Evolutionary conservation across 768 basidiomycete species (phyloP).

Genomic region (Pholiota conissans): DNA sequence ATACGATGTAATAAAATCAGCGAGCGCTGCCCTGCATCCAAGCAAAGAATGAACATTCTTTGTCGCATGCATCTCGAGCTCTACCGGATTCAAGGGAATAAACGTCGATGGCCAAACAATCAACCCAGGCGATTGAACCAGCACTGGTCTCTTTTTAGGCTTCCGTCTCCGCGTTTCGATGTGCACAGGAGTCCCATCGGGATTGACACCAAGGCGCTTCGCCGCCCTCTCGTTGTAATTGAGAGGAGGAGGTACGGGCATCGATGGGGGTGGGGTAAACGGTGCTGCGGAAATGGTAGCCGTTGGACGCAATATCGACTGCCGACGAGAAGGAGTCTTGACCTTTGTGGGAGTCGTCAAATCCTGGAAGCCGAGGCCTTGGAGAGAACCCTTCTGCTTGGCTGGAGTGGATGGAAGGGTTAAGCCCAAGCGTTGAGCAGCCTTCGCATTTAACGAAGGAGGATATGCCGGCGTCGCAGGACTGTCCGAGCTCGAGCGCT

Average conservation of each 20-base stretch:
- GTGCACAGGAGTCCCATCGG: not conserved
- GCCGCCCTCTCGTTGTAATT: slow-evolving; percentile 38
- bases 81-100: slow-evolving; percentile 53
- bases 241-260: not conserved
- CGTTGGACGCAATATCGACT: not conserved
- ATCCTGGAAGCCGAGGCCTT: not conserved
- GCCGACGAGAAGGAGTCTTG: not conserved
- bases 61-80: slow-evolving; percentile 77
- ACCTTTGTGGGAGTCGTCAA: not conserved
- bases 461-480: slow-evolving; percentile 16
- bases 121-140: slow-evolving; percentile 62
- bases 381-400: not conserved
- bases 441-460: slow-evolving; percentile 26
- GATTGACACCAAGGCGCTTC: slow-evolving; percentile 38
- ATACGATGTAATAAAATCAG: slow-evolving; percentile 43
- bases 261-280: not conserved
- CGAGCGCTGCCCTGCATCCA: slow-evolving; percentile 59
- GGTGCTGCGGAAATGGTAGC: not conserved
- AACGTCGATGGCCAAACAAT: slow-evolving; percentile 60
- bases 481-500: slow-evolving; percentile 14
- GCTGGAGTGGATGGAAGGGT: not conserved
- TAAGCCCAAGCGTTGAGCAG: slow-evolving; percentile 13
- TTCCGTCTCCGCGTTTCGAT: slow-evolving; percentile 4
- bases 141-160: slow-evolving; percentile 10
- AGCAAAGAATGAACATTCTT: slow-evolving; percentile 67